phyloP scores from a whole-genome alignment of 202 grass and related monocot genomes.

The Brachypodium distachyon region DNA sequence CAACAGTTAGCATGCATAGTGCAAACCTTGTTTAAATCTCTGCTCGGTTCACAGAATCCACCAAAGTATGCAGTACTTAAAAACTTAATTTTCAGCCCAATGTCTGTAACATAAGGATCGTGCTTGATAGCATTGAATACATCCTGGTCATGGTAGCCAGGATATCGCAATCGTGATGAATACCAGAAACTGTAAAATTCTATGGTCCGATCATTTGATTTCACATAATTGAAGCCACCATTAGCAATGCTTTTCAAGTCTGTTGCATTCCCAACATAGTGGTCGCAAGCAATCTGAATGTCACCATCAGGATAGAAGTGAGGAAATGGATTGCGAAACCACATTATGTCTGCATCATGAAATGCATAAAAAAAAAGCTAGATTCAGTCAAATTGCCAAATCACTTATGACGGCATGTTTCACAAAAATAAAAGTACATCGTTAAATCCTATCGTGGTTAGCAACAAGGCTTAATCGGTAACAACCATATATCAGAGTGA shows the following conservation, averaged over 20 bases:
- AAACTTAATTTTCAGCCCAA: slow-evolving; percentile 72
- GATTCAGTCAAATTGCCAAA: neutral
- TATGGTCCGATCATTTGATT: slow-evolving; percentile 66
- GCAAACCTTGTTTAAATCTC: slow-evolving; percentile 60
- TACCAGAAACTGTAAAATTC: slow-evolving; percentile 83
- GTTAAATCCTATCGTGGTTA: neutral
- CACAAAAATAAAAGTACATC: neutral
- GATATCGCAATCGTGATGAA: slow-evolving; percentile 43
- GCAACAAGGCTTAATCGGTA: neutral
- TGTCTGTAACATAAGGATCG: slow-evolving; percentile 44
- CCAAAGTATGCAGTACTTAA: slow-evolving; percentile 66
- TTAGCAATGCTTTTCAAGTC: slow-evolving; percentile 61
- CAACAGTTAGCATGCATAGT: slow-evolving; percentile 85
- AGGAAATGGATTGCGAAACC: slow-evolving; percentile 68
- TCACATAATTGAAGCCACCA: slow-evolving; percentile 77
- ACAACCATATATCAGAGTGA: neutral
- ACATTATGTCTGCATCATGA: slow-evolving; percentile 69
- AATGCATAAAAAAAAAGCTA: slow-evolving; percentile 3
- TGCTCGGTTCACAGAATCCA: slow-evolving; percentile 67
- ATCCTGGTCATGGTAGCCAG: slow-evolving; percentile 73
- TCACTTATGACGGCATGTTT: neutral
- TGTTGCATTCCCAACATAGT: slow-evolving; percentile 52
- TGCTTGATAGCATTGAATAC: slow-evolving; percentile 82
- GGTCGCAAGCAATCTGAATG: slow-evolving; percentile 69
- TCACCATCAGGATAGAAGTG: slow-evolving; percentile 64